Evolutionary conservation across 768 basidiomycete genomes (phyloP).

Genomic region (Lentinula raphanica): DNA sequence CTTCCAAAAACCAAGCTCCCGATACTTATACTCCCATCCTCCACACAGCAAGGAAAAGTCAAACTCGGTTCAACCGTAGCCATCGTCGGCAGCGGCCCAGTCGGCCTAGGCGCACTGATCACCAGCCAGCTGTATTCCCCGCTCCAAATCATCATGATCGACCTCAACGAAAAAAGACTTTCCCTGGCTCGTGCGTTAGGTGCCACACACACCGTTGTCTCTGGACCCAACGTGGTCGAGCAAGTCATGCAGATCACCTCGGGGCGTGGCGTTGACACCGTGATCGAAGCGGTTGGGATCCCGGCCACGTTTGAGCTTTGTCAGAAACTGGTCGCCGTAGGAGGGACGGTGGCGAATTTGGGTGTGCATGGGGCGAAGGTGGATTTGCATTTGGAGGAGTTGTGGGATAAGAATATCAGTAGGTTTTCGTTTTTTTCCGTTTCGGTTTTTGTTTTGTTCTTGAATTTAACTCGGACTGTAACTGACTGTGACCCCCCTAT

Average conservation of each 20-base stretch:
- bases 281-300: slow-evolving; percentile 20
- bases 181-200: slow-evolving; percentile 13
- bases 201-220: slow-evolving; percentile 17
- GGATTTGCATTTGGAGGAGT: slow-evolving; percentile 18
- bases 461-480: too few relatives aligned
- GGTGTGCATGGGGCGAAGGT: slow-evolving; percentile 19
- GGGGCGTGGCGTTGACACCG: slow-evolving; percentile 19
- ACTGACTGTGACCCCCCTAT: too few relatives aligned
- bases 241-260: slow-evolving; percentile 18
- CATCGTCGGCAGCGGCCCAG: slow-evolving; percentile 18
- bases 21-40: background rate
- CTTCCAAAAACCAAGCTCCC: background rate
- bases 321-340: slow-evolving; percentile 18
- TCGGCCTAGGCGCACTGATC: slow-evolving; percentile 16
- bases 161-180: slow-evolving; percentile 15
- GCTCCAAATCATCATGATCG: slow-evolving; percentile 15
- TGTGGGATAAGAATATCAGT: slow-evolving; percentile 22
- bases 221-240: slow-evolving; percentile 12
- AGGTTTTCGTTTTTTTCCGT: background rate
- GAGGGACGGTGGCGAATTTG: slow-evolving; percentile 21
- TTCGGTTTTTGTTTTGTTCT: too few relatives aligned
- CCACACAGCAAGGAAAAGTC: slow-evolving; percentile 14
- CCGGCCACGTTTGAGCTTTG: slow-evolving; percentile 20
- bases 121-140: slow-evolving; percentile 20
- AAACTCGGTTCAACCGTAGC: slow-evolving; percentile 17